Evolutionary conservation across 768 basidiomycete genomes (phyloP), one percentile per base, ranked within the genome.

Genomic region (Guyanaporus albipodus): DNA sequence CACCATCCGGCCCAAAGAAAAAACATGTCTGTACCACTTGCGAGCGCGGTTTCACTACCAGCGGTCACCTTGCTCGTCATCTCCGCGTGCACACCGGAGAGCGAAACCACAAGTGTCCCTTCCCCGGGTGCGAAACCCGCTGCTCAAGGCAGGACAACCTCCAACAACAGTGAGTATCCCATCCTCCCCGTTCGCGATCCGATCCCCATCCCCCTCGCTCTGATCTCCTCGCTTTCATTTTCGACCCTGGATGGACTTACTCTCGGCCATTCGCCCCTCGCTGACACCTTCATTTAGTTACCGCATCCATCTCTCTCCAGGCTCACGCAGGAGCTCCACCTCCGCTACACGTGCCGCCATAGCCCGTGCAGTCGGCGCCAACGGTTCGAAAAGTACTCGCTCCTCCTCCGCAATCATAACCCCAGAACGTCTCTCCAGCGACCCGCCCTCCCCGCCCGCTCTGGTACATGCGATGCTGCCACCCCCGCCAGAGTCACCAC

Each of bases 71-170:
- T 17, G 87, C 91, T 1, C 79, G 91, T 38, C 91, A 94, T 61
- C 76, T 85, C n/a, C 74, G 90, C 45, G 85, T 92, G 11, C 91
- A 94, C 69, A 94, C 91, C 14, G 91, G 91, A 32, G 91, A 93
- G 59, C 77, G 89, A 52, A 92, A 93, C 68, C 89, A 93, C 71
- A 87, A 83, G 49, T 95, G 91, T 60, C 91, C 92, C 27, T 94
- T 91, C 70, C 91, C 92, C n/a, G 91, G 91, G 19, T 95, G 91
- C 64, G 88, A 92, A 57, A 93, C 91, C 2, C 77, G 87, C 15
- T 94, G 92, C 55, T 91, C 88, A 10, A 73, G 91, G 27, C 90
- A 92, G 66, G 92, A 95, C 57, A 95, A 95, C 55, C 75, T 95
- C 15, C 81, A 66, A 22, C 64, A 66, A n/a, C 64, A 66, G 64